Base-by-base conservation (phyloP, 371 early-diverging fungal species). In the Syncephalastrum racemosum region DNA sequence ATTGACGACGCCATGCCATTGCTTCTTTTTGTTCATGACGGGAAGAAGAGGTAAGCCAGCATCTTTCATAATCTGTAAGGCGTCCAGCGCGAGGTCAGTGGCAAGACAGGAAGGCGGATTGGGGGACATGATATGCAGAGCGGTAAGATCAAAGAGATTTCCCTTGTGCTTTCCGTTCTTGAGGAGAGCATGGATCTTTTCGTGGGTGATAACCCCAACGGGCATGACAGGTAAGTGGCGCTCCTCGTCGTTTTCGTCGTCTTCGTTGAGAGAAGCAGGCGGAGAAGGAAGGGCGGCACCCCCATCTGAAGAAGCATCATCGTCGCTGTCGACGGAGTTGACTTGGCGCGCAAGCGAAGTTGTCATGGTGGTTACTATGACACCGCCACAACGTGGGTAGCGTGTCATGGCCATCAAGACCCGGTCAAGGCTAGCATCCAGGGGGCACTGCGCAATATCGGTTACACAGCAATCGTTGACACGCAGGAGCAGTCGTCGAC, bases 351-450 rank as follows among this genome's bases (percentile, higher is more conserved):
- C 19, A 44, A 40, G 23, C 41, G 40, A 44, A 24, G 44, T 20
- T 56, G 13, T 59, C 62, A 4, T 13, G 16, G 19, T 12, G 71
- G 36, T 1, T 5, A 79, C 80, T 51, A 79, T 53, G 1, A 79
- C 75, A 48, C 77, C 64, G 12, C 64, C 66, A 8, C 73, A 66
- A 48, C 65, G 68, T 10, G 80, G 80, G 43, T 67, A 62, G 20
- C 57, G 59, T 2, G 80, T 76, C 73, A 76, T 72, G 46, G 73
- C 73, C 68, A 73, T 70, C 18, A 79, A 74, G 16, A 79, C 71
- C 8, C 67, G 24, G 46, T 79, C 77, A 18, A 79, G 53, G 2
- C 71, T 59, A 24, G 71, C 71, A 15, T 49, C 42, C 16, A 62
- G 50, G 19, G 54, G 23, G 0, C 73, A 74, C 24, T 64, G 50